Base-by-base conservation (phyloP, 768 basidiomycete species). In the Pholiota molesta region DNA sequence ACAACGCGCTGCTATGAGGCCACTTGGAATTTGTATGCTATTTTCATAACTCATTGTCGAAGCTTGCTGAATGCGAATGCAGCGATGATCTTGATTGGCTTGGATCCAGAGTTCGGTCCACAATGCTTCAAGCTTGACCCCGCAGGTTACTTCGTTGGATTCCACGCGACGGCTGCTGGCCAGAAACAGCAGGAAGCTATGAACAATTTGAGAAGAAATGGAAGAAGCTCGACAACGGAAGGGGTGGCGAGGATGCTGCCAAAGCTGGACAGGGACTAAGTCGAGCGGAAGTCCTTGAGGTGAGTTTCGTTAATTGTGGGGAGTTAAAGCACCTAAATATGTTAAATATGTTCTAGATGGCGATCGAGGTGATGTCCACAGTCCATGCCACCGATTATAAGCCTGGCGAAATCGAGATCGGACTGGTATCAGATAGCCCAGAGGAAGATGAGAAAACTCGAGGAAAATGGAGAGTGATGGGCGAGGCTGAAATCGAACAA, bases 141-240 rank as follows among this genome's bases (percentile, higher is more conserved):
- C 11, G 97, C 97, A 2, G 97, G 97, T 5, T 99, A 97, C 78
- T 99, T 96, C 73, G 94, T 97, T 49, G 97, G 97, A 0, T 99
- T 96, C 81, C 96, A 98, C 68, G 97, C 97, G 9, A 97, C 97
- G 2, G 88, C 97, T 0, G 91, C 96, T 2, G 97, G 97, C 0
- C 91, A 93, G 74, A 99, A 99, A 70, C 97, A 99, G 70, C 97
- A 97, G 71, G 97, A 99, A 72, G 95, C 94, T 1, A 97, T 96
- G 89, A 99, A 99, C 74, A 92, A 95, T 71, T 99, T 47, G 97
- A 99, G 80, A 99, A 99, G 81, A 94, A 94, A 74, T 99, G 95
- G 96, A 99, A 99, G 82, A 95, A 95, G 74, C 80, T 95, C 31
- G 89, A 93, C 69, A 84, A 83, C 23, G 91, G 91, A 16, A 78